A percentile compares a stretch with the other conserved stretches of the same genome.
Conservation (phyloP, 2,329 filamentous ascomycete genomes). For the Atkinsonella texensis region DNA sequence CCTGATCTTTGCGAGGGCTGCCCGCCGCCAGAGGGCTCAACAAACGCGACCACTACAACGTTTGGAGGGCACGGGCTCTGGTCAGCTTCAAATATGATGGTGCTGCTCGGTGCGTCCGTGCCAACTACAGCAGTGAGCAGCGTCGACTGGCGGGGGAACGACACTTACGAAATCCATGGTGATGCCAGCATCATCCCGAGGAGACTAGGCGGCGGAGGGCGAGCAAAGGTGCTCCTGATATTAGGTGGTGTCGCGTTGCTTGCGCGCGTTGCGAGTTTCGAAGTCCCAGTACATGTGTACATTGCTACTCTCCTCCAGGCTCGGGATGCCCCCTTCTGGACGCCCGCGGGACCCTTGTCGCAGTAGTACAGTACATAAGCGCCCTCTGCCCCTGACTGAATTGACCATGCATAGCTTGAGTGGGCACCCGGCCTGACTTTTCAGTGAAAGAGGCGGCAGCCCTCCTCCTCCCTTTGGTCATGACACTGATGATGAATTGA, state of each 20-base stretch:
- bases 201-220: conserved; percentile 1
- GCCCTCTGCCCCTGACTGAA: background rate
- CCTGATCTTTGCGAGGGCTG: conserved; percentile 44
- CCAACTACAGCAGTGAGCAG: no score
- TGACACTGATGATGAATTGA: no score
- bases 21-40: conserved; percentile 49
- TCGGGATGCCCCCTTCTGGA: no score
- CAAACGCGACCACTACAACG: conserved; percentile 52
- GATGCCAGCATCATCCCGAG: conserved; percentile 34
- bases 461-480: no score
- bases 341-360: background rate
- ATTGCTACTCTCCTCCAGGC: no score
- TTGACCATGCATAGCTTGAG: no score
- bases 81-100: conserved; percentile 3
- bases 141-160: no score
- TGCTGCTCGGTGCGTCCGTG: background rate
- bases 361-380: no score
- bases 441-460: no score
- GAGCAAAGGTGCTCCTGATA: background rate
- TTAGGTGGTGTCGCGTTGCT: background rate
- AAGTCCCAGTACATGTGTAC: background rate
- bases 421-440: no score
- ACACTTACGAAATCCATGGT: conserved; percentile 45
- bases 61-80: background rate
- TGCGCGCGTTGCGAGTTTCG: background rate